phyloP scores from a whole-genome alignment of 345 rosid species.

The Stellera chamaejasme region DNA sequence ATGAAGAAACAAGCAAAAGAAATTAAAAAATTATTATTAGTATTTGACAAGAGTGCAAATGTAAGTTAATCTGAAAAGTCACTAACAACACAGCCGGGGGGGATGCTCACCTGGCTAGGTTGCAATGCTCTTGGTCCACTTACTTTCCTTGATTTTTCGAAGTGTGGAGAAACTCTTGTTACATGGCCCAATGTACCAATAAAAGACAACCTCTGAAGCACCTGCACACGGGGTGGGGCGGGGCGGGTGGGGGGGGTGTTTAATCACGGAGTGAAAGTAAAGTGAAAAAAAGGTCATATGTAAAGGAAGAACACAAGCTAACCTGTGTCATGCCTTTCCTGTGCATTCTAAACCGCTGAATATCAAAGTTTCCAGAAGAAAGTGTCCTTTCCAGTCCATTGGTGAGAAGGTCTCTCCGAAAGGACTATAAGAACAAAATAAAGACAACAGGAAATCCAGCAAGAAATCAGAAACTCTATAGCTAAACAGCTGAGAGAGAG shows the following conservation, averaged over 20 bases:
- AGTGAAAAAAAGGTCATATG: slow-evolving; percentile 8
- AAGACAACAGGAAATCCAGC: background rate
- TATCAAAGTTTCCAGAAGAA: slow-evolving; percentile 88
- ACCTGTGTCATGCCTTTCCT: slow-evolving; percentile 99
- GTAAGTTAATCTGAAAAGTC: background rate
- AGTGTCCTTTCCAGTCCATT: slow-evolving; percentile 78
- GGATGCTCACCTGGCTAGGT: slow-evolving; percentile 75
- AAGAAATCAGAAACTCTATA: slow-evolving; percentile 5
- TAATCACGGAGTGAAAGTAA: slow-evolving; percentile 4
- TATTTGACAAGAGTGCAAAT: slow-evolving; percentile 1
- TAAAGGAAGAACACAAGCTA: slow-evolving; percentile 8
- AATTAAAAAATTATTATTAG: background rate
- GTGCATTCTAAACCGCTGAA: slow-evolving; percentile 90
- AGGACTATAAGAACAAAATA: slow-evolving; percentile 23
- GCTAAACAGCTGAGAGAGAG: too few relatives aligned
- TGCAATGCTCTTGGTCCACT: slow-evolving; percentile 99
- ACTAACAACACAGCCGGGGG: background rate
- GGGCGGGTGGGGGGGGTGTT: background rate
- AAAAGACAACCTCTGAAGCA: slow-evolving; percentile 70
- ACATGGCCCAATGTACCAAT: slow-evolving; percentile 73
- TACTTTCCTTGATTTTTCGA: slow-evolving; percentile 97
- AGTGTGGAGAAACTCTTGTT: slow-evolving; percentile 77
- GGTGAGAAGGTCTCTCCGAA: slow-evolving; percentile 37
- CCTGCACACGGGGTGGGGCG: slow-evolving; percentile 27
- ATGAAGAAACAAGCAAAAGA: slow-evolving; percentile 1